Conservation (phyloP, 2,329 filamentous ascomycete genomes). For the Graphilbum ipis-grandicollis region DNA sequence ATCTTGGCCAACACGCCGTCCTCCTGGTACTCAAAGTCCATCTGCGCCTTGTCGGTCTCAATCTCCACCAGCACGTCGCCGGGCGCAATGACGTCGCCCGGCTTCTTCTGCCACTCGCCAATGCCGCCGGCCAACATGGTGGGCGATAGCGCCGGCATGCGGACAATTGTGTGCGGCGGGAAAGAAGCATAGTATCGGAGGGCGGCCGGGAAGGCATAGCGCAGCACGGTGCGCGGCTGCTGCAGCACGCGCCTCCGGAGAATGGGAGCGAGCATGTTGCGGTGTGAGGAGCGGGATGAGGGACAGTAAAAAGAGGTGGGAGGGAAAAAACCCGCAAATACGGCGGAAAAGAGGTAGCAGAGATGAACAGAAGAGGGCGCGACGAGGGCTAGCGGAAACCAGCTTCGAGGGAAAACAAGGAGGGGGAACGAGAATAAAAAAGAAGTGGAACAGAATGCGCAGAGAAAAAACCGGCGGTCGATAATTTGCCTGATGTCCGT, state of each 20-base stretch:
- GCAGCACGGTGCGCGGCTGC: conserved; percentile 26
- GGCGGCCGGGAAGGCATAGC: conserved; percentile 32
- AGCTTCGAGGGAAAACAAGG: not conserved
- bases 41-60: conserved; percentile 85
- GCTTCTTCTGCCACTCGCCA: conserved; percentile 94
- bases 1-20: conserved; percentile 80
- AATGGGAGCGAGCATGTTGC: conserved; percentile 43
- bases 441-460: too few relatives aligned
- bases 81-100: conserved; percentile 69
- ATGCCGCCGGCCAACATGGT: conserved; percentile 97
- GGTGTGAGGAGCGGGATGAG: conserved; percentile 1
- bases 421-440: not conserved
- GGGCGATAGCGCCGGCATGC: conserved; percentile 93
- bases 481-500: too few relatives aligned
- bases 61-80: conserved; percentile 91
- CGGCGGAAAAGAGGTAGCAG: not conserved
- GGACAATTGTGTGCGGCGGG: conserved; percentile 86
- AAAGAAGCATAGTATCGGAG: conserved; percentile 62
- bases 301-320: conserved; percentile 1
- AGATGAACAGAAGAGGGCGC: not conserved
- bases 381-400: too few relatives aligned
- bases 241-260: conserved; percentile 45
- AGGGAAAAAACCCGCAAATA: not conserved
- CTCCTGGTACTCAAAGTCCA: conserved; percentile 89
- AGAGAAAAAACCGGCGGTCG: too few relatives aligned